Percentiles rank a stretch among this genome's conserved stretches.
phyloP scores from a whole-genome alignment of 768 basidiomycete species.

The Boletus insuetus region DNA sequence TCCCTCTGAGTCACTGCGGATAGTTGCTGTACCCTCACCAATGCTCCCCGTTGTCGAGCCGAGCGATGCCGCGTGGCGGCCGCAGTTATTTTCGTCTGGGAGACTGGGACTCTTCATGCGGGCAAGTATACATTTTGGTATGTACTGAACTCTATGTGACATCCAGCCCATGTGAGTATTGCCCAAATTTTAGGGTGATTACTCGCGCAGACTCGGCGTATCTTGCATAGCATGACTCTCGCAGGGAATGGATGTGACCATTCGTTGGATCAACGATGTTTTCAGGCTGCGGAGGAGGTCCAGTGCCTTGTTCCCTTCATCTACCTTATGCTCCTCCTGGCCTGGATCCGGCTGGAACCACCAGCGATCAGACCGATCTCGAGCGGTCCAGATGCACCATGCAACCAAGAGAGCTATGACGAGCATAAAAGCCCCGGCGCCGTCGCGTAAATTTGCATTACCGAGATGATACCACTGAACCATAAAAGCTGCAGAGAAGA shows the following conservation, averaged over 20 bases:
- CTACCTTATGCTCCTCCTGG: not conserved
- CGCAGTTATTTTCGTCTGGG: too few species aligned
- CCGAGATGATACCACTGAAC: conserved; percentile 22
- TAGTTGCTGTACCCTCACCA: too few species aligned
- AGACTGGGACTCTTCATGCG: too few species aligned
- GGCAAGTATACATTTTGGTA: too few species aligned
- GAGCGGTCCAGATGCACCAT: conserved; percentile 42
- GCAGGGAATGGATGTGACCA: not conserved
- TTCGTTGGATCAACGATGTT: not conserved
- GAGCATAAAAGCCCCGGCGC: conserved; percentile 32
- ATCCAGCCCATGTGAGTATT: too few species aligned
- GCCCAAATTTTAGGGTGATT: not conserved
- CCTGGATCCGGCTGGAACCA: conserved; percentile 27
- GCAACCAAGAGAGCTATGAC: conserved; percentile 33
- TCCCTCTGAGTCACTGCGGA: too few species aligned
- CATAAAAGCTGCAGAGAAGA: conserved; percentile 27
- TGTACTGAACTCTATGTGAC: too few species aligned
- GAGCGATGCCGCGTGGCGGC: too few species aligned
- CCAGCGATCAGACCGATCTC: conserved; percentile 15
- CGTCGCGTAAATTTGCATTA: conserved; percentile 9
- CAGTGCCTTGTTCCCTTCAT: not conserved
- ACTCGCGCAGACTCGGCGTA: not conserved
- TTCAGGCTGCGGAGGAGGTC: not conserved
- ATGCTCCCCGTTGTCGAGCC: too few species aligned
- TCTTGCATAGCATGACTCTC: conserved; percentile 4